These are phyloP conservation scores for Colletotrichum truncatum DNA, from an alignment of 2,329 filamentous ascomycete species.

Conservation along the genomic window DNA sequence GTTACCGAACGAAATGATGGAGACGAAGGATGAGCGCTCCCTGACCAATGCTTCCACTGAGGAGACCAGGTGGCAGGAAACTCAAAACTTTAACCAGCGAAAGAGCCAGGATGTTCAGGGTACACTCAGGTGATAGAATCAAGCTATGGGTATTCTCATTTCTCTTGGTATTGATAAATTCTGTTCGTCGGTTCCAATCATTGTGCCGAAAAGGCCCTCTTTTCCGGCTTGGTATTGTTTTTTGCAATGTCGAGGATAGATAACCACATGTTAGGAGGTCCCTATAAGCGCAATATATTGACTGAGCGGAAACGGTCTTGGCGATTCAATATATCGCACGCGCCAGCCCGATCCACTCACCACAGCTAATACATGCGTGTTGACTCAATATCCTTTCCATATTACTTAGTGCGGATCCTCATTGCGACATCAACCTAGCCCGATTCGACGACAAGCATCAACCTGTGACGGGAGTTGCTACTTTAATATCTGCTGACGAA, in stretches of 20 bases:
- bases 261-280: too few relatives aligned
- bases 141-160: too few relatives aligned
- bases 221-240: too few relatives aligned
- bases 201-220: too few relatives aligned
- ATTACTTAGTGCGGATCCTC: not conserved
- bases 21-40: constrained; percentile 41
- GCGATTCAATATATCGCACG: not conserved
- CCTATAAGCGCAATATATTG: too few relatives aligned
- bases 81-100: not conserved
- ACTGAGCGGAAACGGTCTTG: not conserved
- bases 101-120: not conserved
- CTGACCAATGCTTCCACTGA: not conserved
- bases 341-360: not conserved
- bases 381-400: constrained; percentile 3
- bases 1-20: constrained; percentile 51
- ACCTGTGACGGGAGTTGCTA: not conserved
- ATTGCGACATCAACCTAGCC: constrained; percentile 4
- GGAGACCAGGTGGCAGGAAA: not conserved
- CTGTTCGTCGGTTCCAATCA: too few relatives aligned
- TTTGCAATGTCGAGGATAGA: too few relatives aligned
- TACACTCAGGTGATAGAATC: not conserved
- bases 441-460: not conserved
- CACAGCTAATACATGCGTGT: not conserved
- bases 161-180: too few relatives aligned
- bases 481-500: not conserved